Evolutionary conservation across 192 early-diverging fungal species (phyloP), one percentile per base, ranked within the genome.

Genomic region (Backusella macrospora): DNA sequence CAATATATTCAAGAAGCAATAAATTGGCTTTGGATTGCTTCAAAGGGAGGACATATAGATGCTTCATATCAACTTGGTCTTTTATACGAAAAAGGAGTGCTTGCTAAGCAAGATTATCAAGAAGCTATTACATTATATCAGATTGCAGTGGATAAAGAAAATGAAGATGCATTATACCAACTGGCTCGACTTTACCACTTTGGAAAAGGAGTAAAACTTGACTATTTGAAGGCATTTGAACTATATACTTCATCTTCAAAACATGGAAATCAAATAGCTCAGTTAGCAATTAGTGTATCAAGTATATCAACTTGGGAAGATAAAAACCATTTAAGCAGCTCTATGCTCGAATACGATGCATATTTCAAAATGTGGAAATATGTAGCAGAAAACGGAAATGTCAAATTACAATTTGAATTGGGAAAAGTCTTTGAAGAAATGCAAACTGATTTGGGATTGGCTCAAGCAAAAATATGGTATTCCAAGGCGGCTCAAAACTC

Each of bases 1-100:
- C n/a, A 15, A 2, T 16, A 2, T 12, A 26, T 68, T 6, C 14
- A 65, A 23, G 66, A 68, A 29, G 66, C 66, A 9, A 16, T 68
- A 21, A 44, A 68, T 5, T 68, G 66, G 44, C 66, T 68, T 14
- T 21, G 2, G 2, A 68, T 26, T 0, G 66, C 66, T 45, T 40
- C 42, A 21, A 10, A 44, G 23, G 10, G 39, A 44, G 43, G 44
- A 26, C 26, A 68, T 47, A n/a, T 14, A 44, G 66, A 68, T 5
- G 66, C 66, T 8, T 23, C 12, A 18, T 68, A 68, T 44, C 43
- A 42, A 9, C 66, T 68, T 23, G 66, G 66, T 10, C 43, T 46
- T 21, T 8, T 68, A 10, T 14, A 68, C 23, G 66, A 68, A 46
- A 42, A 67, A 45, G 65, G 48, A 18, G 18, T 18, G 8, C 0